Evolutionary conservation across 2,329 filamentous ascomycete genomes (phyloP).

Genomic region (Arachnopeziza araneosa): DNA sequence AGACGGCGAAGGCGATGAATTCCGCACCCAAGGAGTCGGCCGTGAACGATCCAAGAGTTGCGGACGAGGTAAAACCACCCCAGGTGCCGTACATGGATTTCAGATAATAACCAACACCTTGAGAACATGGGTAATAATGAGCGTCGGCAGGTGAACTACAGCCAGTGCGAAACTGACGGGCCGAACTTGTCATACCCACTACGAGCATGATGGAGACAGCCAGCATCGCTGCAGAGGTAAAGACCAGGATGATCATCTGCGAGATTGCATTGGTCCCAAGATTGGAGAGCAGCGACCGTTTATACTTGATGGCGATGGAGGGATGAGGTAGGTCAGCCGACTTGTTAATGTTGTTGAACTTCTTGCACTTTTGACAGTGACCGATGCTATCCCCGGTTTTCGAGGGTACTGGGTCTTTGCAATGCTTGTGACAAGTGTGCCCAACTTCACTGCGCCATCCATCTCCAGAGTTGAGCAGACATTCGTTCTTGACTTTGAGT

Average conservation of each 20-base stretch:
- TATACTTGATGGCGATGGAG: constrained; percentile 22
- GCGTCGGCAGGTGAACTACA: background rate
- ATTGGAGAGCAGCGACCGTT: constrained; percentile 18
- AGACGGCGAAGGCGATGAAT: constrained; percentile 16
- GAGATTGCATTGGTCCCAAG: constrained; percentile 16
- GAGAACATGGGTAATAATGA: background rate
- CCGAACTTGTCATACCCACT: constrained; percentile 1
- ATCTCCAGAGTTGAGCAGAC: constrained; percentile 20
- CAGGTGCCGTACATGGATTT: constrained; percentile 12
- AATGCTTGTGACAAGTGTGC: constrained; percentile 22
- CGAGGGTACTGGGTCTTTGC: constrained; percentile 15
- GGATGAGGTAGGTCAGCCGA: constrained; percentile 20
- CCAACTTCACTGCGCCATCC: constrained; percentile 11
- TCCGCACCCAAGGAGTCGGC: constrained; percentile 13
- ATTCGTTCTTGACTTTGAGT: constrained; percentile 21
- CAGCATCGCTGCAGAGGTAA: constrained; percentile 13
- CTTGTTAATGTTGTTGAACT: constrained; percentile 18
- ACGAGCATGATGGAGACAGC: constrained; percentile 11
- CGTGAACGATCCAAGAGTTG: constrained; percentile 8
- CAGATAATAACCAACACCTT: background rate
- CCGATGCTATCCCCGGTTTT: constrained; percentile 15
- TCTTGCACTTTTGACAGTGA: constrained; percentile 22
- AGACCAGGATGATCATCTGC: constrained; percentile 19
- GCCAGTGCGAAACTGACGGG: background rate
- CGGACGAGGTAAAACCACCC: constrained; percentile 17